Evolutionary conservation across 352 stramenopile genomes (phyloP), one percentile per base, ranked within the genome.

Genomic region (Bremia lactucae): DNA sequence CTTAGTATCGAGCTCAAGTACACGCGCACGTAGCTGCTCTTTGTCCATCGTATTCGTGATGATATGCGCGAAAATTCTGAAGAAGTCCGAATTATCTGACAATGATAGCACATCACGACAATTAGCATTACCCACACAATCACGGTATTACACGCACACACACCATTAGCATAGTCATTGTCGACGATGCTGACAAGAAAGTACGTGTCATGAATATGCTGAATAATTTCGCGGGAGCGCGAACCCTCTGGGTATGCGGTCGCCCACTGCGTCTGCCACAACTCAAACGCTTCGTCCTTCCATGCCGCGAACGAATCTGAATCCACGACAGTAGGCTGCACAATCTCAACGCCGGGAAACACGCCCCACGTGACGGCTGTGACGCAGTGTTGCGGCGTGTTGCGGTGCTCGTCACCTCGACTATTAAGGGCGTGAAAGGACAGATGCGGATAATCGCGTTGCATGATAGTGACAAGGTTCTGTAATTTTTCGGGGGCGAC

Each of bases 141-240:
- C 9, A 28, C 24, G 10, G 6, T 14, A 31, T 31, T 2, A 26
- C 4, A 38, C 40, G 10, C 6, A 52, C 15, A 52, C 58, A 24
- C 31, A 83, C 67, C 72, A 42, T 82, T 87, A 6, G 73, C 77
- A 55, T 95, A 99, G 65, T 98, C 90, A 63, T 99, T 98, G 76
- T 99, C 95, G 49, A 99, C 95, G 39, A 99, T 95, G 49, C 96
- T 97, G 42, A 98, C 93, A 40, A 99, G 76, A 58, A 93, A 98
- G 67, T 98, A 98, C 29, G 85, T 87, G 71, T 98, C 90, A 62
- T 87, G 83, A 21, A 98, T 96, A 25, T 84, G 58, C 46, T 85
- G 71, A 37, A 89, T 76, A 19, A 89, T 64, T 19, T 65, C 25
- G 54, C 55, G 55, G 20, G 71, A 63, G 13, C 49, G 25, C 26